Conservation (phyloP, 2,329 filamentous ascomycete genomes). For the Graphium sp. region DNA sequence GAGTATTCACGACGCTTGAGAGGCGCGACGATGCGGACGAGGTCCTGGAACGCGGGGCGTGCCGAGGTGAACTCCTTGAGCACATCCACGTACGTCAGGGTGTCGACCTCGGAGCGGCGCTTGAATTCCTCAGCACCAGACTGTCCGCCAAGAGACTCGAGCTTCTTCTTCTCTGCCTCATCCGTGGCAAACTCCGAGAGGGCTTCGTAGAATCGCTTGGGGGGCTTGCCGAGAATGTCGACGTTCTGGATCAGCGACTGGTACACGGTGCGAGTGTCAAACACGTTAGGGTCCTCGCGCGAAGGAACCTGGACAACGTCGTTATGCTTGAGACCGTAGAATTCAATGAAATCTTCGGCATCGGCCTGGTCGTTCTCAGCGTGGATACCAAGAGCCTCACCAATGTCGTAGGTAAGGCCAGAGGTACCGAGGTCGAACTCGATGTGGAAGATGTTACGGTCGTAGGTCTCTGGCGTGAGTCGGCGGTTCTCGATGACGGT, state of each 20-base stretch:
- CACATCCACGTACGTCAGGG: constrained; percentile 77
- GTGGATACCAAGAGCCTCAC: constrained; percentile 91
- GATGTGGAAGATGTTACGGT: constrained; percentile 99
- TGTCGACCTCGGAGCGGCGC: constrained; percentile 78
- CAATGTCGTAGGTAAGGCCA: constrained; percentile 89
- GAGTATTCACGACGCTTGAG: constrained; percentile 97
- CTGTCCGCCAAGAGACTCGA: constrained; percentile 58
- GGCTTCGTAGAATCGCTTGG: constrained; percentile 94
- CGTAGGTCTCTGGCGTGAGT: constrained; percentile 73
- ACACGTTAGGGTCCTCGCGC: constrained; percentile 54
- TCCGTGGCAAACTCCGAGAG: constrained; percentile 76
- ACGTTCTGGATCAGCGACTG: constrained; percentile 85
- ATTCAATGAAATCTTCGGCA: constrained; percentile 72
- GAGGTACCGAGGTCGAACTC: constrained; percentile 91
- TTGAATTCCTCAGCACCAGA: constrained; percentile 86
- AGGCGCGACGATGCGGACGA: constrained; percentile 72
- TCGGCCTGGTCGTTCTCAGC: constrained; percentile 76
- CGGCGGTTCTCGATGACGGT: constrained; percentile 91
- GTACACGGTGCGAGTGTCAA: constrained; percentile 84
- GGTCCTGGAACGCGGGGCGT: constrained; percentile 73
- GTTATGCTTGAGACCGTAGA: constrained; percentile 69
- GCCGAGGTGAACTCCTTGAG: constrained; percentile 82
- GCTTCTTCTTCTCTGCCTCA: constrained; percentile 63
- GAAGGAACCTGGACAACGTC: constrained; percentile 85
- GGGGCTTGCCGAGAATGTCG: constrained; percentile 91